Evolutionary conservation across 805 yeast genomes (phyloP).

Genomic region (Candida gorgasii): DNA sequence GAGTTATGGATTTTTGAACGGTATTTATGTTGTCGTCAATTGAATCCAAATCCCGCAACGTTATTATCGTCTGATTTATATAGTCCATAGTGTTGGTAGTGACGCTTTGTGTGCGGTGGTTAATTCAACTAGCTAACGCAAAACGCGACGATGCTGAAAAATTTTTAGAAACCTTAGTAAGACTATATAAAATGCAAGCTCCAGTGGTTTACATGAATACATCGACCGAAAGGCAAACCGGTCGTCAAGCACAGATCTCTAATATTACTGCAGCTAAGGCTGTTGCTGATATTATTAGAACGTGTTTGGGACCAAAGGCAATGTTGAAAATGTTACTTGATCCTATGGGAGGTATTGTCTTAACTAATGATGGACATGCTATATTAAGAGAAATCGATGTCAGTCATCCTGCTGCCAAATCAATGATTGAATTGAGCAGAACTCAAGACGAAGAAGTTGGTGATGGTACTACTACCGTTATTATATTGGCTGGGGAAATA

Average conservation of each 20-base stretch:
- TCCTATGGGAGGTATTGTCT: constrained; percentile 94
- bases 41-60: constrained; percentile 32
- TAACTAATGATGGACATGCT: constrained; percentile 99
- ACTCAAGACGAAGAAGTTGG: constrained; percentile 99
- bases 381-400: constrained; percentile 95
- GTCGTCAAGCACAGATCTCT: constrained; percentile 95
- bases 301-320: constrained; percentile 98
- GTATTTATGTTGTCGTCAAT: constrained; percentile 27
- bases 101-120: background rate
- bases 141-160: constrained; percentile 10
- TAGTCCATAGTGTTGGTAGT: constrained; percentile 20
- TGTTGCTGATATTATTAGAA: constrained; percentile 94
- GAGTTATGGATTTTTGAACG: constrained; percentile 21
- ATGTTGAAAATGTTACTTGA: constrained; percentile 97
- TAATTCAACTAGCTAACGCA: background rate
- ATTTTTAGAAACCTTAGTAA: constrained; percentile 1
- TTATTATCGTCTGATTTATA: constrained; percentile 35
- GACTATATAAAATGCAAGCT: constrained; percentile 38
- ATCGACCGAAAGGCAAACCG: constrained; percentile 88
- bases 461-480: constrained; percentile 97
- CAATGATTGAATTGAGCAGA: constrained; percentile 94
- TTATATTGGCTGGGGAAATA: constrained; percentile 95
- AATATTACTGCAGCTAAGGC: constrained; percentile 99
- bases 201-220: constrained; percentile 61
- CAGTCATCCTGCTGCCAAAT: constrained; percentile 98